These are phyloP conservation scores for Monosporascus sp. DNA, from an alignment of 2,329 filamentous ascomycete genomes.

Conservation along the genomic window DNA sequence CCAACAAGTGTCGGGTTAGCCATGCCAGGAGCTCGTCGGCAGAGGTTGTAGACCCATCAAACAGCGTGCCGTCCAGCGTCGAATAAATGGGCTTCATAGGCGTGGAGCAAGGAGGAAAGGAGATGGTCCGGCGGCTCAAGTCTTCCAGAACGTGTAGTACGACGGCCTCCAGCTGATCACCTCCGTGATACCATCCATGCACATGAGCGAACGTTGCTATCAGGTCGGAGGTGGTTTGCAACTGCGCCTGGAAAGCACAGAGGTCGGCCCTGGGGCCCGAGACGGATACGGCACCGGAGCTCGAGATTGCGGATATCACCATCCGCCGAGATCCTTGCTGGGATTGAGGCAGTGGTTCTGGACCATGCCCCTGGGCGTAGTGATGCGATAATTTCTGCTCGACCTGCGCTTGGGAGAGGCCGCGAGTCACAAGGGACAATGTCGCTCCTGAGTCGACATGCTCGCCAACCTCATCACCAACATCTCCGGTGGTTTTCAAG, in stretches of 20 bases:
- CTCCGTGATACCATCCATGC: constrained; percentile 7
- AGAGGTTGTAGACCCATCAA: background rate
- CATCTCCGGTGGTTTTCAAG: background rate
- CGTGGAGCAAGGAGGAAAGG: background rate
- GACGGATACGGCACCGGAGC: constrained; percentile 1
- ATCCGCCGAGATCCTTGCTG: background rate
- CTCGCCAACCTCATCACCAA: background rate
- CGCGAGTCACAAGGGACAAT: constrained; percentile 1
- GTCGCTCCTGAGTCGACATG: background rate
- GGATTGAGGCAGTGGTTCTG: too few relatives aligned
- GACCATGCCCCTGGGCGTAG: too few relatives aligned
- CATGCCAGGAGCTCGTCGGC: background rate
- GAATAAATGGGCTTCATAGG: constrained; percentile 1
- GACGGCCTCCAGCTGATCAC: constrained; percentile 2
- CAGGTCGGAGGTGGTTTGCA: background rate
- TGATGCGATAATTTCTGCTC: too few relatives aligned
- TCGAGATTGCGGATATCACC: constrained; percentile 1
- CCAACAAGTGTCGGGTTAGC: too few relatives aligned
- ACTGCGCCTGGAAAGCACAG: background rate
- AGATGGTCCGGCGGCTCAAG: background rate
- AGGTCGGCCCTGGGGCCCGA: constrained; percentile 2
- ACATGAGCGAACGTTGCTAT: background rate
- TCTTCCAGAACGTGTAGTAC: constrained; percentile 2
- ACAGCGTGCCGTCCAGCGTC: constrained; percentile 2
- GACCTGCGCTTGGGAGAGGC: background rate